Evolutionary conservation across 2,329 filamentous ascomycete genomes (phyloP).

Genomic region (Xylariaceae sp.): DNA sequence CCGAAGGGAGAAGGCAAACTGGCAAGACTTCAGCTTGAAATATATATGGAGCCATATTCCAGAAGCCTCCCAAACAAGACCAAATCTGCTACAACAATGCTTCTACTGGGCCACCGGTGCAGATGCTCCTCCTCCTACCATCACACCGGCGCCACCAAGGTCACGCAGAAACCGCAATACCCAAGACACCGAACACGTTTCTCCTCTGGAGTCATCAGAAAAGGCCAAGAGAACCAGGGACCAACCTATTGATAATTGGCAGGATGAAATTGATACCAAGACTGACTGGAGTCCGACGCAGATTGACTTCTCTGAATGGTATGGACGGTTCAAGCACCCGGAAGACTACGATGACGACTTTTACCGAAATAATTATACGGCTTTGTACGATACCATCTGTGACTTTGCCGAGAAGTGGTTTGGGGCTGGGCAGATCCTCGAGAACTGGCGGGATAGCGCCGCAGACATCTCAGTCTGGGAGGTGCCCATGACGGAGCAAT

Average conservation of each 20-base stretch:
- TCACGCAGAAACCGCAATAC: no score
- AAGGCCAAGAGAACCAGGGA: background rate
- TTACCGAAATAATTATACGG: conserved; percentile 34
- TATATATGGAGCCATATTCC: conserved; percentile 24
- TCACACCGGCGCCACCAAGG: background rate
- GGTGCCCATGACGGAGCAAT: conserved; percentile 39
- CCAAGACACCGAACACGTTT: background rate
- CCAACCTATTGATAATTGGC: background rate
- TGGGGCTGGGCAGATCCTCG: conserved; percentile 27
- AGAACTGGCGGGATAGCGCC: conserved; percentile 15
- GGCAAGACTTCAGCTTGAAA: conserved; percentile 14
- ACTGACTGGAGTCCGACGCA: conserved; percentile 32
- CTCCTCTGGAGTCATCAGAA: background rate
- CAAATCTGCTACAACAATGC: background rate
- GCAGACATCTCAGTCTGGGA: conserved; percentile 33
- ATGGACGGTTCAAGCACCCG: conserved; percentile 28
- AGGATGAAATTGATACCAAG: background rate
- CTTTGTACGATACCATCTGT: conserved; percentile 38
- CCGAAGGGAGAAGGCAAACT: conserved; percentile 1
- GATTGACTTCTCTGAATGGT: conserved; percentile 33
- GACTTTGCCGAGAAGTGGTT: conserved; percentile 41
- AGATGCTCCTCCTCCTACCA: conserved; percentile 14
- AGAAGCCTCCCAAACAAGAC: conserved; percentile 16
- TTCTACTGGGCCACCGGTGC: background rate
- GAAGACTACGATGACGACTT: conserved; percentile 36